phyloP scores from a whole-genome alignment of 768 basidiomycete genomes.

The Cystobasidium tubakii region DNA sequence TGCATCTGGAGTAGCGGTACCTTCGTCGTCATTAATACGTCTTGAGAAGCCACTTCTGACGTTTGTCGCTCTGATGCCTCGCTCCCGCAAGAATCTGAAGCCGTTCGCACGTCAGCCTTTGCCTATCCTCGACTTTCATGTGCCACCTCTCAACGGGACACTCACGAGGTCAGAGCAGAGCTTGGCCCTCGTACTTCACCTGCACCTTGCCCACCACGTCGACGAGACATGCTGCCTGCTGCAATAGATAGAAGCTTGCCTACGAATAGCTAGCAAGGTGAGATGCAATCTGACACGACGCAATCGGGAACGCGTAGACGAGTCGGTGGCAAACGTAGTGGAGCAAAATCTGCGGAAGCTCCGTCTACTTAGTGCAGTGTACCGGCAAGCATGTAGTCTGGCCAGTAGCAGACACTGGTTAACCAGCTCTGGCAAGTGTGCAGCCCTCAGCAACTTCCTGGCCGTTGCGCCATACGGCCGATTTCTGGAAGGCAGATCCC shows the following conservation, averaged over 20 bases:
- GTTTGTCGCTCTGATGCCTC: conserved; percentile 20
- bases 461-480: no score
- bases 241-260: no score
- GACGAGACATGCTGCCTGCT: conserved; percentile 1
- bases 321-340: background rate
- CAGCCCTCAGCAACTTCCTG: no score
- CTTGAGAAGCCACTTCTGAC: conserved; percentile 27
- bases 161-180: conserved; percentile 24
- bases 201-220: conserved; percentile 21
- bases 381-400: background rate
- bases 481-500: no score
- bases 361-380: background rate
- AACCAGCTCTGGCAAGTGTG: no score
- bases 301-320: background rate
- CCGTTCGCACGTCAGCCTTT: background rate
- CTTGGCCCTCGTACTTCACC: conserved; percentile 19
- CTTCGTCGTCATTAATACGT: conserved; percentile 5
- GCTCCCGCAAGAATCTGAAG: conserved; percentile 18
- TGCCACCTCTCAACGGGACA: background rate
- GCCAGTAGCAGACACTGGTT: no score
- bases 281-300: background rate
- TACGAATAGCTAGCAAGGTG: background rate
- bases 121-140: background rate
- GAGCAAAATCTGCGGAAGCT: background rate
- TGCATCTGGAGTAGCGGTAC: conserved; percentile 1